Percentiles rank a stretch among this genome's conserved stretches.
phyloP scores from a whole-genome alignment of 164 flowering plant genomes.

The Protea cynaroides region DNA sequence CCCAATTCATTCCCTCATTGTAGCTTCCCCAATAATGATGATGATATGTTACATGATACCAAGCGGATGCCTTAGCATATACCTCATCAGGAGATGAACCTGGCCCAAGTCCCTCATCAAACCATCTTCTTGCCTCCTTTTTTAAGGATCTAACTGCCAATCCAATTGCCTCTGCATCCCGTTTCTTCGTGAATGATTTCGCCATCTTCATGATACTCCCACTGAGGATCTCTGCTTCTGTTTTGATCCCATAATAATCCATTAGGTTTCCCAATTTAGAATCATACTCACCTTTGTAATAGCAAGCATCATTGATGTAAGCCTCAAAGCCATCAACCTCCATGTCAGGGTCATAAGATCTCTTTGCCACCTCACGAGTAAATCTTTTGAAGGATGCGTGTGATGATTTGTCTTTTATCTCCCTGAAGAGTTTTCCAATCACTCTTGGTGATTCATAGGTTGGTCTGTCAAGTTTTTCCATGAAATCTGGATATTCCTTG shows the following conservation, averaged over 20 bases:
- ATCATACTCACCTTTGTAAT: slow-evolving; percentile 48
- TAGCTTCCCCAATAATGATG: slow-evolving; percentile 41
- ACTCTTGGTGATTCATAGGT: slow-evolving; percentile 54
- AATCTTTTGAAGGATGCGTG: slow-evolving; percentile 9
- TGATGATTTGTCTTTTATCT: neutral
- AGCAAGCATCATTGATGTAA: slow-evolving; percentile 43
- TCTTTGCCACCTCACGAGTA: slow-evolving; percentile 39
- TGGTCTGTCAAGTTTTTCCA: slow-evolving; percentile 71
- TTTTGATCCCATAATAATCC: slow-evolving; percentile 42
- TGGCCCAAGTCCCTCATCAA: slow-evolving; percentile 21
- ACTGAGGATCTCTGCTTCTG: slow-evolving; percentile 36
- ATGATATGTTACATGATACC: slow-evolving; percentile 34
- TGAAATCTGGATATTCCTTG: slow-evolving; percentile 83
- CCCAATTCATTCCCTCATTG: slow-evolving; percentile 48
- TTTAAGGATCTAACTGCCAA: slow-evolving; percentile 48
- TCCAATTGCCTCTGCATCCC: slow-evolving; percentile 46
- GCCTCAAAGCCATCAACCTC: slow-evolving; percentile 53
- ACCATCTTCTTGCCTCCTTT: slow-evolving; percentile 58
- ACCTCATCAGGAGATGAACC: slow-evolving; percentile 17
- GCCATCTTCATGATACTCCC: slow-evolving; percentile 50
- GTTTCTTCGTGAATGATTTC: slow-evolving; percentile 35
- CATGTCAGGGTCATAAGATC: slow-evolving; percentile 51
- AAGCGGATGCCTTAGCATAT: slow-evolving; percentile 50
- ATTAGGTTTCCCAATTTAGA: slow-evolving; percentile 49
- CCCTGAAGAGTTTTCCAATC: slow-evolving; percentile 47